Evolutionary conservation across 345 rosid genomes (phyloP), one percentile per base, ranked within the genome.

Genomic region (Hibiscus tridactylites): DNA sequence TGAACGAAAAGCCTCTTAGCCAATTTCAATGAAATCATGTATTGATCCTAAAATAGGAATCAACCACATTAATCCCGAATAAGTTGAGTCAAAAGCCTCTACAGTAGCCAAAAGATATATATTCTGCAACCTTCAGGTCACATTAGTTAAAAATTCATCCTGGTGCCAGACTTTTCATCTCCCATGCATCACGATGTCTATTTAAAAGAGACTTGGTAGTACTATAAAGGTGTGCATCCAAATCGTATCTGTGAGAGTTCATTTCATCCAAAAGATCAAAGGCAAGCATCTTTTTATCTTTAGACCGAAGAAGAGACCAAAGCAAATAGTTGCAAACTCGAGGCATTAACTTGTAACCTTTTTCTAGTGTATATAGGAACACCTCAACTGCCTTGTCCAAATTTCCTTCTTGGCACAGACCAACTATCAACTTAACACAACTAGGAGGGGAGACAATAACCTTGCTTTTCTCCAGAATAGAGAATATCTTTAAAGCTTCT

Each of bases 281-380:
- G n/a, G 83, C 90, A 73, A 35, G 71, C 54, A 75, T 62, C 75
- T 47, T 70, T 77, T 62, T 81, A 61, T 79, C 79, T 75, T 76
- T 73, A 31, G 85, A 76, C 42, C 49, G 70, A 61, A 88, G 81
- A 71, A 95, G 86, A 21, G 79, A 75, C 37, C 62, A 61, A 44
- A 92, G 79, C 65, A 95, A 78, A 64, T 75, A 73, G 72, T 95
- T 87, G 85, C 90, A 83, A 56, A 90, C 79, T 49, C 79, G 76
- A 15, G 84, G 85, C 77, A 9, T 84, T 80, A 95, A 79, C 58
- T 73, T 79, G 74, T 80, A 81, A 69, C 89, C 90, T 65, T 85
- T 86, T 65, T 85, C 85, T 73, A 92, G 74, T 57, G 96, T 82
- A 85, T 95, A 90, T 24, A 61, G 71, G 78, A 92, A 95, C 74